phyloP scores from a whole-genome alignment of 495 filamentous ascomycete genomes.

The Aspergillus steynii region DNA sequence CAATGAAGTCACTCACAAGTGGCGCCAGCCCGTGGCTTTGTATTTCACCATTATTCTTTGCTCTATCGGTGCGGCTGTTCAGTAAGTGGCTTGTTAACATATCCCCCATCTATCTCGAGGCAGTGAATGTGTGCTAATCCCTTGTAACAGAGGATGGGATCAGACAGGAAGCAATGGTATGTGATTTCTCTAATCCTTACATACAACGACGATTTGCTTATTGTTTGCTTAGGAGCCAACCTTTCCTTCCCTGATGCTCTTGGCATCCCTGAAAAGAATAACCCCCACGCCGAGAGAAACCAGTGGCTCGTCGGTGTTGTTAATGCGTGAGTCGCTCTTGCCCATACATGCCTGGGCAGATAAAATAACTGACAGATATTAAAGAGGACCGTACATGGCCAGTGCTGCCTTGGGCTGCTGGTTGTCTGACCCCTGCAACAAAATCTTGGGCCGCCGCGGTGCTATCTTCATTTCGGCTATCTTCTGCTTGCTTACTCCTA shows the following conservation, averaged over 20 bases:
- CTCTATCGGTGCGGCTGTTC: conserved; percentile 70
- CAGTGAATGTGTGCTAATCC: background rate
- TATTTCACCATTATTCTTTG: conserved; percentile 71
- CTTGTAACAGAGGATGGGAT: conserved; percentile 56
- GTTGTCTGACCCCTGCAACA: conserved; percentile 60
- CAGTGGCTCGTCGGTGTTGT: conserved; percentile 63
- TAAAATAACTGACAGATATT: conserved; percentile 24
- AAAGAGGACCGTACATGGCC: conserved; percentile 39
- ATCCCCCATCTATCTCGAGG: background rate
- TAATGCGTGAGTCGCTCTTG: conserved; percentile 52
- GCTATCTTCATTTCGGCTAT: conserved; percentile 61
- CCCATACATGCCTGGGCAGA: background rate
- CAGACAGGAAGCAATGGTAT: conserved; percentile 69
- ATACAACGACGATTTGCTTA: background rate
- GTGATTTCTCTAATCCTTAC: background rate
- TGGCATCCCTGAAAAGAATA: conserved; percentile 46
- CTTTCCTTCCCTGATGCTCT: conserved; percentile 61
- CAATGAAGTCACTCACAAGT: conserved; percentile 62
- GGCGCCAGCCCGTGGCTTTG: conserved; percentile 61
- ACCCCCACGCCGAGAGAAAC: conserved; percentile 40
- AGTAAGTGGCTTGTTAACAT: conserved; percentile 34
- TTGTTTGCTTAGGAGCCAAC: conserved; percentile 49
- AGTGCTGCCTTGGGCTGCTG: conserved; percentile 54
- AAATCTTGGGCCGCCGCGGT: conserved; percentile 56
- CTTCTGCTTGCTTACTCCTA: conserved; percentile 59